A percentile compares a stretch with the other conserved stretches of the same genome.
phyloP scores from a whole-genome alignment of 495 filamentous ascomycete genomes.

The Lentithecium fluviatile region DNA sequence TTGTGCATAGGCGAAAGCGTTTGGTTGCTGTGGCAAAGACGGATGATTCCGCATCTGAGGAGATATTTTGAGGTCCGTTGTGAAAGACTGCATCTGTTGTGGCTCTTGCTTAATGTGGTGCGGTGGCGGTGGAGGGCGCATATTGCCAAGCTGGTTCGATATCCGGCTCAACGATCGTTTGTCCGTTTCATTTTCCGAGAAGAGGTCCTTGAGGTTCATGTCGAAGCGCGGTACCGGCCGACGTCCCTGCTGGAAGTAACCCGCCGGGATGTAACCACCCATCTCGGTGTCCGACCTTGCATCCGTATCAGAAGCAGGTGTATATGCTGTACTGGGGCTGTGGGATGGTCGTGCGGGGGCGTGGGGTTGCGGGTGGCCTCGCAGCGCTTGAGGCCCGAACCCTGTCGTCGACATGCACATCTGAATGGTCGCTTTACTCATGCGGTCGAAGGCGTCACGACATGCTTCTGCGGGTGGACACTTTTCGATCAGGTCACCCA shows the following conservation, averaged over 20 bases:
- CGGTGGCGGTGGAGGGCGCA: constrained; percentile 42
- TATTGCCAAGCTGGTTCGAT: constrained; percentile 42
- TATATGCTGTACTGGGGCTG: constrained; percentile 18
- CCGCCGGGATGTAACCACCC: constrained; percentile 19
- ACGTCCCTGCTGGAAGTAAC: constrained; percentile 39
- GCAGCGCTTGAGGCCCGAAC: constrained; percentile 57
- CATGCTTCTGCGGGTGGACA: constrained; percentile 82
- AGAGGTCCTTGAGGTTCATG: constrained; percentile 62
- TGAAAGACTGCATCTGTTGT: constrained; percentile 14
- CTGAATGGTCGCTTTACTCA: constrained; percentile 89
- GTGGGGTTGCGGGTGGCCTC: not conserved
- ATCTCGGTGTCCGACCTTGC: constrained; percentile 22
- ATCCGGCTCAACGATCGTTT: constrained; percentile 31
- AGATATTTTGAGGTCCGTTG: constrained; percentile 18
- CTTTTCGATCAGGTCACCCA: constrained; percentile 71
- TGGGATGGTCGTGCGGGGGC: constrained; percentile 18
- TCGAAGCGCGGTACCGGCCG: constrained; percentile 58
- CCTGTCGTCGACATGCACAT: constrained; percentile 85
- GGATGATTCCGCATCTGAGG: constrained; percentile 13
- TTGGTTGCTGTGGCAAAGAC: constrained; percentile 9
- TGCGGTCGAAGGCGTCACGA: constrained; percentile 90
- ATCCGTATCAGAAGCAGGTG: constrained; percentile 18
- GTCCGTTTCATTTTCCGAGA: constrained; percentile 44
- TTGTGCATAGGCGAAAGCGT: constrained; percentile 35
- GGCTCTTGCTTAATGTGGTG: constrained; percentile 24